Evolutionary conservation across 768 basidiomycete genomes (phyloP), one percentile per base, ranked within the genome.

Genomic region (Lactarius indigo): DNA sequence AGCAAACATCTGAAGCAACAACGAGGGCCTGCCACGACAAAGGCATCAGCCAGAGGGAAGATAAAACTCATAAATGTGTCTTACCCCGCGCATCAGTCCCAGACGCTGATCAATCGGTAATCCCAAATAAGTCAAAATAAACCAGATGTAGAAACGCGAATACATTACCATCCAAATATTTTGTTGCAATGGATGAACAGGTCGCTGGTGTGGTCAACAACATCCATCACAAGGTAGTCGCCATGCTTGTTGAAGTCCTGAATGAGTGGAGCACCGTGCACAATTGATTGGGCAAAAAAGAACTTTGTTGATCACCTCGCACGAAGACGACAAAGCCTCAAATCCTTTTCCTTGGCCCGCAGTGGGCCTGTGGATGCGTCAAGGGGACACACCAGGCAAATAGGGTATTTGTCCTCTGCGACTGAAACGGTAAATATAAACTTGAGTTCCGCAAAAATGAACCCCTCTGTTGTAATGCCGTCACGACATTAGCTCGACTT

Each of bases 151-250:
- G 5, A 42, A 42, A 1, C 17, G 17, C 6, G 12, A 42, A 42
- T 42, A 42, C 41, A 18, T 5, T 42, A 42, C 41, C 41, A 5
- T 42, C 41, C 15, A 18, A 42, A 42, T 5, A 42, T 42, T 42
- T 42, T 18, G 17, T 42, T 42, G 18, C 41, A 42, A 42, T 18
- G 41, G 18, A 42, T 20, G 41, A 42, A 57, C 31, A 59, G 6
- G 23, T 59, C 57, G 7, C 57, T 39, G 17, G 9, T 17, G 26
- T 59, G 57, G 17, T 78, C 77, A 5, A 75, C 39, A 12, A 70
- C 41, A 64, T 79, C 76, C 31, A 75, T 61, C 8, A 78, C 68
- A 8, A 77, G 52, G 31, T 52, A 75, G 26, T 76, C 73, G 0
- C 70, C 72, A 47, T 35, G 26, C 4, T 33, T 33, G 10, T 61